Base-by-base conservation (phyloP, 148 eudicot species). In the Chenopodium quinoa region DNA sequence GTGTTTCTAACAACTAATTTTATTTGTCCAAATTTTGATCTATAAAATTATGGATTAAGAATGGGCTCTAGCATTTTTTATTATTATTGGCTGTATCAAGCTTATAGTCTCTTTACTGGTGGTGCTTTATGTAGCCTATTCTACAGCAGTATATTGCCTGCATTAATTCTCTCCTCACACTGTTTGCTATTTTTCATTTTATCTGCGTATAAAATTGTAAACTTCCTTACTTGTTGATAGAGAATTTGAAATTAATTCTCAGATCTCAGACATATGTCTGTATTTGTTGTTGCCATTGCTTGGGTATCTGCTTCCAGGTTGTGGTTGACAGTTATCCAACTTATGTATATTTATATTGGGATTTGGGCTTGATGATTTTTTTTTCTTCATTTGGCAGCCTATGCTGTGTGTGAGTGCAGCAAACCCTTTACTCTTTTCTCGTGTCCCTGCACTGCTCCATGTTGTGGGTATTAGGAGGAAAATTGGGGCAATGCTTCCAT, bases 321-420 rank as follows among this genome's bases (percentile, higher is more conserved):
- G 67, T 66, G 44, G 62, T 44, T 78, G 69, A 71, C 54, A 73
- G 52, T 75, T 22, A 75, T 52, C 13, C 12, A 12, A 12, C 46
- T 74, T 44, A 27, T 79, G 79, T 66, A 29, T 67, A 27, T 16
- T 16, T 16, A 27, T 4, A 10, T 13, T 27, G 27, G 25, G 14
- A 20, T 62, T 3, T 58, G 65, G 20, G 34, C 44, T 58, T 77
- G 44, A 72, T 48, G 78, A 40, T 27, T n/a, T 76, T 44, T 52
- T 6, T 54, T 46, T 54, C 54, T 71, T 84, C 68, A 44, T 83
- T 65, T 88, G 82, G 86, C 99, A 96, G 99, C 99, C 99, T 78
- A 93, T 96, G 99, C 95, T 96, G 46, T 96, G 99, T 89, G 98
- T 96, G 74, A 91, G 92, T 82, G 99, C 99, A 7, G 93, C 91